phyloP scores from a whole-genome alignment of 2,329 filamentous ascomycete genomes.

The Rhinocladiella similis region DNA sequence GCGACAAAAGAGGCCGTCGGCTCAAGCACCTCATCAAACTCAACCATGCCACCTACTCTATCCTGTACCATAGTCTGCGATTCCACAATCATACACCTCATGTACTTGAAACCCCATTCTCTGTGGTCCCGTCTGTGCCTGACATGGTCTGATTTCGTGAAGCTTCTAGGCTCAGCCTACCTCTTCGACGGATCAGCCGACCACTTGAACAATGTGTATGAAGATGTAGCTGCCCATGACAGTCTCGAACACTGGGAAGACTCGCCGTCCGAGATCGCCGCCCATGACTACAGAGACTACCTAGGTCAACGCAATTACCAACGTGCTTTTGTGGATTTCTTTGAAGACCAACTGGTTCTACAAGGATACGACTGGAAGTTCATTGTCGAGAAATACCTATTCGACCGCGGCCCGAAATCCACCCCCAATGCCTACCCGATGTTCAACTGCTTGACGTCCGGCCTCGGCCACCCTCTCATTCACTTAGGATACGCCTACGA shows the following conservation, averaged over 20 bases:
- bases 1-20: conserved; percentile 76
- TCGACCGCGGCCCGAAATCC: conserved; percentile 52
- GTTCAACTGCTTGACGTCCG: conserved; percentile 75
- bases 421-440: conserved; percentile 54
- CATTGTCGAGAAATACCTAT: conserved; percentile 74
- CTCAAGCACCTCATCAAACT: conserved; percentile 88
- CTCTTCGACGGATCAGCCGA: conserved; percentile 73
- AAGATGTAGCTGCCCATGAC: conserved; percentile 63
- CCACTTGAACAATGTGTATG: conserved; percentile 79
- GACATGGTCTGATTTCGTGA: not conserved
- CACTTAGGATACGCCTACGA: conserved; percentile 94
- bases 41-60: conserved; percentile 86
- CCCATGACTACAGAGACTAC: conserved; percentile 83
- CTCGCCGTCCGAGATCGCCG: conserved; percentile 79
- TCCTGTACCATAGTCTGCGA: conserved; percentile 72
- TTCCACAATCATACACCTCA: conserved; percentile 86
- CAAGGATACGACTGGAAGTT: conserved; percentile 82
- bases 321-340: conserved; percentile 89
- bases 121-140: too few relatives aligned
- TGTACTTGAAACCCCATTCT: conserved; percentile 41
- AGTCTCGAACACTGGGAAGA: conserved; percentile 75
- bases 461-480: conserved; percentile 86
- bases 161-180: conserved; percentile 79
- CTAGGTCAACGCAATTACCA: conserved; percentile 81
- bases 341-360: conserved; percentile 80